Evolutionary conservation across 495 filamentous ascomycete genomes (phyloP), one percentile per base, ranked within the genome.

Genomic region (Entonaema liquescens): DNA sequence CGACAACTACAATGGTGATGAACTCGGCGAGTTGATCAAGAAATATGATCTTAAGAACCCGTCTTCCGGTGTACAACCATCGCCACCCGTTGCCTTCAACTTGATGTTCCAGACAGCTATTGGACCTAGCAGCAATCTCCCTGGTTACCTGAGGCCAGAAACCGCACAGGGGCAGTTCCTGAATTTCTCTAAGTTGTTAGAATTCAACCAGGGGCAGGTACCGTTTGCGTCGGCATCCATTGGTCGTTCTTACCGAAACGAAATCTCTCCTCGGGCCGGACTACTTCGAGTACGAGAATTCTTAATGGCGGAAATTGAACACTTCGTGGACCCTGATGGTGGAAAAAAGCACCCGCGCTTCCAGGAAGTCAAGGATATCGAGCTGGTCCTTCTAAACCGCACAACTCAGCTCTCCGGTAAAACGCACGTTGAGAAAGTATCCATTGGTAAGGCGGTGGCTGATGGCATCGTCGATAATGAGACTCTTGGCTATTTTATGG

Each of bases 301-400:
- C 80, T 78, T 93, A 63, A 93, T 94, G 91, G 91, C 90, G 5
- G 91, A 94, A 79, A 91, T 93, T 67, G 91, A 93, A 78, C 91
- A 93, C 74, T 93, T 88, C 70, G 91, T 94, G 62, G 91, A 94
- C 69, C 91, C 91, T 19, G 76, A 88, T 53, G 83, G 84, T 62
- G 84, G 89, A 74, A 94, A 93, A 83, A 89, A 88, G 76, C 91
- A 93, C 76, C 77, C 82, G 40, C 88, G 89, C 5, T 94, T 94
- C 77, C 69, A 83, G 28, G 88, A 92, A 57, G 86, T 94, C 31
- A 85, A 87, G 58, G 80, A 91, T 55, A 78, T 92, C 42, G 85
- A 89, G 78, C 83, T 90, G 42, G 79, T 79, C n/a, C 81, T 92
- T 3, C 79, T 91, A 4, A 83, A 87, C 52, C 82, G 84, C 9